A percentile compares a stretch with the other conserved stretches of the same genome.
Conservation (phyloP, 1,139 yeast species). For the Pneumocystis wakefieldiae region DNA sequence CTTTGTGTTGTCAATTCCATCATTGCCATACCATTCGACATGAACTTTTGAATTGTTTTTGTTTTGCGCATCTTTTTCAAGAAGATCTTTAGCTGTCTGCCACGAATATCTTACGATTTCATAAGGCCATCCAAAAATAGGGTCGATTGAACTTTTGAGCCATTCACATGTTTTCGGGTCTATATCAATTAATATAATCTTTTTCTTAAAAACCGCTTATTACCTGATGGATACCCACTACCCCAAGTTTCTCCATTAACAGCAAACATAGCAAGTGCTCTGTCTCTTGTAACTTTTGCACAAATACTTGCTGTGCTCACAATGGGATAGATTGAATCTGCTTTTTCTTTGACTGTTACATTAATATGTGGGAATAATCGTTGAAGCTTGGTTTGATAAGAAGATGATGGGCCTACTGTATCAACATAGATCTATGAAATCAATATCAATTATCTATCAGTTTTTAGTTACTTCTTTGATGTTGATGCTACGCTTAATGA, state of each 20-base stretch:
- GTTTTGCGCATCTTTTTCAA: slow-evolving; percentile 29
- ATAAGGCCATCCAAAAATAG: slow-evolving; percentile 70
- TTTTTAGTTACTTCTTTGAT: slow-evolving; percentile 31
- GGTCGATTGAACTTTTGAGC: slow-evolving; percentile 49
- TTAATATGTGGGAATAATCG: slow-evolving; percentile 52
- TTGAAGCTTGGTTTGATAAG: slow-evolving; percentile 64
- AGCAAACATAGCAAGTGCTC: slow-evolving; percentile 32
- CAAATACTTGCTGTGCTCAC: slow-evolving; percentile 95
- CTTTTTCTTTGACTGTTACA: slow-evolving; percentile 85
- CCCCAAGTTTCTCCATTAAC: slow-evolving; percentile 13
- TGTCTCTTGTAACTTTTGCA: slow-evolving; percentile 90
- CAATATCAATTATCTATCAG: not conserved
- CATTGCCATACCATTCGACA: slow-evolving; percentile 46
- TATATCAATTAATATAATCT: not conserved
- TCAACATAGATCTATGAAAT: slow-evolving; percentile 49
- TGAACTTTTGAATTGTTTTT: slow-evolving; percentile 26
- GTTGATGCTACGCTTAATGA: slow-evolving; percentile 46
- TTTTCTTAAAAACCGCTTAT: not conserved
- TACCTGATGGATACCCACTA: slow-evolving; percentile 59
- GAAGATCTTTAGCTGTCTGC: slow-evolving; percentile 75
- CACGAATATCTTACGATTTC: slow-evolving; percentile 71
- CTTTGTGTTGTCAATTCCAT: not conserved
- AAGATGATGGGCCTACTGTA: slow-evolving; percentile 88
- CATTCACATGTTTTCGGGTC: slow-evolving; percentile 74
- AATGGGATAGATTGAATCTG: slow-evolving; percentile 84